Evolutionary conservation across 805 yeast species (phyloP).

Genomic region (Saccharomycopsis capsularis): DNA sequence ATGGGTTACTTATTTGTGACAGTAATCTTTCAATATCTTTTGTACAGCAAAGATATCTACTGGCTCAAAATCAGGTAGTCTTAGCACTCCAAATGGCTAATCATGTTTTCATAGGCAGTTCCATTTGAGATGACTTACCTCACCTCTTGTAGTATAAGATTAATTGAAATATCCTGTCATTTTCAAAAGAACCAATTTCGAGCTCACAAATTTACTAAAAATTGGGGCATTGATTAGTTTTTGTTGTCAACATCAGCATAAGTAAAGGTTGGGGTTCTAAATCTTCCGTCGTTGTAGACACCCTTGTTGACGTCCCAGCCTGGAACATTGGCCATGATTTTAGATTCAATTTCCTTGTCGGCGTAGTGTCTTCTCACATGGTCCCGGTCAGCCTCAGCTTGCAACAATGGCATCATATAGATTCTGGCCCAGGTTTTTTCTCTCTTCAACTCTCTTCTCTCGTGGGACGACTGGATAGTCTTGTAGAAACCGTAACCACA

Average conservation of each 20-base stretch:
- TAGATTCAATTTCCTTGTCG: constrained; percentile 62
- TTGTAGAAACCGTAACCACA: constrained; percentile 69
- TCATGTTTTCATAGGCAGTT: background rate
- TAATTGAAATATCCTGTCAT: no score
- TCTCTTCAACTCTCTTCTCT: constrained; percentile 65
- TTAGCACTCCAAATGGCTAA: background rate
- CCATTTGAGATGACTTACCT: background rate
- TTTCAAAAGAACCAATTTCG: no score
- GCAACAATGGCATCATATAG: constrained; percentile 60
- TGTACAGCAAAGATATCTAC: background rate
- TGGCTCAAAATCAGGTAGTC: background rate
- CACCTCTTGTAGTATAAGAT: no score
- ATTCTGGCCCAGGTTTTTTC: constrained; percentile 76
- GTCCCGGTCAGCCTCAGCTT: constrained; percentile 80
- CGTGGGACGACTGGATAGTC: constrained; percentile 60
- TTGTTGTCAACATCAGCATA: constrained; percentile 14
- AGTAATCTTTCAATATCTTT: no score
- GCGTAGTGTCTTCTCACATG: constrained; percentile 62
- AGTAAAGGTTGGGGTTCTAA: constrained; percentile 22
- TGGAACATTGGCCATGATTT: constrained; percentile 53
- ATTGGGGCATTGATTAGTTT: background rate
- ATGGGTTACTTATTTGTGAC: no score
- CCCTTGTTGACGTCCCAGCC: constrained; percentile 52
- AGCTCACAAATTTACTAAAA: background rate
- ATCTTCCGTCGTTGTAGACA: constrained; percentile 40